phyloP scores from a whole-genome alignment of 768 basidiomycete genomes.

The Coprinopsis cinerea region DNA sequence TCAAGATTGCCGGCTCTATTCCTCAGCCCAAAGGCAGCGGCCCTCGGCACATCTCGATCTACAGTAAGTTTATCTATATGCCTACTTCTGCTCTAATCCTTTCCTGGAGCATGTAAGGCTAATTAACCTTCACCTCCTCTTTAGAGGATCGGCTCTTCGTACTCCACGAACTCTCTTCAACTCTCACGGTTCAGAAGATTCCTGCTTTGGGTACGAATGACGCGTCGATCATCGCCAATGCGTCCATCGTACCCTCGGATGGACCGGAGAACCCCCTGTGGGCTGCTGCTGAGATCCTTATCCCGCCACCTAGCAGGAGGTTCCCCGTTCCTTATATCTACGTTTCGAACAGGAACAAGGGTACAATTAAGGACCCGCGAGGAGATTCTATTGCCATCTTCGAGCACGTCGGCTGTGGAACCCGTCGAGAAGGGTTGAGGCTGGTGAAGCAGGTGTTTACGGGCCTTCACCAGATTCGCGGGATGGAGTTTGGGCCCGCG shows the following conservation, averaged over 20 bases:
- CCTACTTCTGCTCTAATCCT: not conserved
- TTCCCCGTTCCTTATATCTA: conserved; percentile 58
- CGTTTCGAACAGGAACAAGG: conserved; percentile 59
- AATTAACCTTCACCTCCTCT: not conserved
- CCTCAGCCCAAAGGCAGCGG: conserved; percentile 58
- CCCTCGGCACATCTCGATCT: conserved; percentile 40
- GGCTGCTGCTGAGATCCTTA: conserved; percentile 59
- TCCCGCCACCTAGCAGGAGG: conserved; percentile 37
- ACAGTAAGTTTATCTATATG: conserved; percentile 18
- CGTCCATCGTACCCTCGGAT: conserved; percentile 42
- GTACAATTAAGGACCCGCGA: conserved; percentile 33
- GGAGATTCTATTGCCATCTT: conserved; percentile 51
- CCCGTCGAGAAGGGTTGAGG: conserved; percentile 13
- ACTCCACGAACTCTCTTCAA: conserved; percentile 51
- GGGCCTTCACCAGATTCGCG: conserved; percentile 46
- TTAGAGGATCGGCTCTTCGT: conserved; percentile 45
- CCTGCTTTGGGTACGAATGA: conserved; percentile 49
- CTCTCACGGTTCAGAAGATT: conserved; percentile 52
- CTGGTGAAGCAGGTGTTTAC: conserved; percentile 24
- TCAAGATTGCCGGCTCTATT: conserved; percentile 54
- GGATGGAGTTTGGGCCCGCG: conserved; percentile 54
- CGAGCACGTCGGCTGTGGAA: conserved; percentile 28
- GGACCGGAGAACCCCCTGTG: conserved; percentile 26
- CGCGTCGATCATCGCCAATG: conserved; percentile 40
- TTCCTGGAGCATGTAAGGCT: conserved; percentile 9